Base-by-base conservation (phyloP, 257 asterid genomes). In the Gardenia jasminoides region DNA sequence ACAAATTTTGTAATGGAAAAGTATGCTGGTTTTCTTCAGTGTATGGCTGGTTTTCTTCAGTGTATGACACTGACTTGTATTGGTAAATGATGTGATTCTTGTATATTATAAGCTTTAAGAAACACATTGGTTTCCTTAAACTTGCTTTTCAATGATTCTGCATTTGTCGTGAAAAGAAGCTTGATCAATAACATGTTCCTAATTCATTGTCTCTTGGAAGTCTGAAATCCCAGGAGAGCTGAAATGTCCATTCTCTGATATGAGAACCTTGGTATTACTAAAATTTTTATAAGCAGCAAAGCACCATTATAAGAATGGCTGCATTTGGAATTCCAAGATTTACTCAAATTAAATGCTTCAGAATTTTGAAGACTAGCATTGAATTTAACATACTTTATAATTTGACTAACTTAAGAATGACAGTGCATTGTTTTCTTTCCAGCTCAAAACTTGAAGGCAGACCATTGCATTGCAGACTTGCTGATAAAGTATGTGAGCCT, bases 371-470 rank as follows among this genome's bases (percentile, higher is more conserved):
- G 10, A 11, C 46, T 48, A 43, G 9, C 13, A 44, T 15, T 43
- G 44, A 54, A 56, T 28, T 7, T 75, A 36, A 71, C 30, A 2
- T 28, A 2, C 24, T 24, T 36, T 68, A 41, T 8, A 28, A 31
- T 33, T 50, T 28, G 4, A 31, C 70, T 11, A 41, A 69, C 59
- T 48, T n/a, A 20, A 36, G 41, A 74, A 56, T 17, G 20, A 30
- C 4, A 26, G n/a, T 72, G 20, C 30, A 2, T 79, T 78, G 62
- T 76, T 67, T 26, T 43, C 22, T 50, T 80, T 84, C 84, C 92
- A 94, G 97, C 44, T 86, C 95, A 47, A 91, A 93, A 76, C 97
- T 93, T 39, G 98, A 96, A 90, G 99, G 98, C 67, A 88, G 98
- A 85, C 81, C 88, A 6, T 83, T 74, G 73, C 97, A 87, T 15